Base-by-base conservation (phyloP, 371 early-diverging fungal genomes). In the Rhizopus arrhizus region DNA sequence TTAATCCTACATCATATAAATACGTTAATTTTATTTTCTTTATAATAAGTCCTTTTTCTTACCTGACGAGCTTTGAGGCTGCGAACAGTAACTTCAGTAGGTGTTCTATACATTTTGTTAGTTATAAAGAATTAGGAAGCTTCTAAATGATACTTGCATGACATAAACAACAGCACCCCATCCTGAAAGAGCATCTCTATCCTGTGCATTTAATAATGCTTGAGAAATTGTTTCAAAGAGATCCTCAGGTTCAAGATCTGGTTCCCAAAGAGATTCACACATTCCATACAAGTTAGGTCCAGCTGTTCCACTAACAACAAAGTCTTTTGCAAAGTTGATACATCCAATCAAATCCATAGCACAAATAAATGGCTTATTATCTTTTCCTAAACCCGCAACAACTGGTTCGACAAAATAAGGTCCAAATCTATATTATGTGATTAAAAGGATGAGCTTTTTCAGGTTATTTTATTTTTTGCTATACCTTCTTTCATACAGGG, bases 101-200 rank as follows among this genome's bases (percentile, higher is more conserved):
- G 89, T 10, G 97, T 97, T 63, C 89, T 89, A 74, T 45, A 47
- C n/a, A 29, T 13, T 49, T 11, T n/a, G 45, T 43, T 42, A 52
- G 15, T 32, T 36, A 15, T 22, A 49, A 4, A 22, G 22, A 3
- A 38, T 3, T 33, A 1, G 32, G 22, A 45, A n/a, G 4, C 12
- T n/a, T 35, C 12, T 9, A 13, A 15, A 22, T 5, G 15, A 2
- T n/a, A 43, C 83, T 71, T 87, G 88, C 90, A 97, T 92, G 58
- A 97, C 74, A 73, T 95, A 90, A 34, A 99, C 97, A 51, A 95
- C 91, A 53, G 95, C 98, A 61, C 99, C 99, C 99, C 99, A 99
- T 59, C 99, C 99, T 65, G 92, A 91, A 53, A 98, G 72, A 34
- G 97, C 94, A 81, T 99, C 98, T 72, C 99, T 91, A 77, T 99